These are phyloP conservation scores for Myrmaecium sp. DNA, from an alignment of 2,329 filamentous ascomycete species.

Conservation along the genomic window DNA sequence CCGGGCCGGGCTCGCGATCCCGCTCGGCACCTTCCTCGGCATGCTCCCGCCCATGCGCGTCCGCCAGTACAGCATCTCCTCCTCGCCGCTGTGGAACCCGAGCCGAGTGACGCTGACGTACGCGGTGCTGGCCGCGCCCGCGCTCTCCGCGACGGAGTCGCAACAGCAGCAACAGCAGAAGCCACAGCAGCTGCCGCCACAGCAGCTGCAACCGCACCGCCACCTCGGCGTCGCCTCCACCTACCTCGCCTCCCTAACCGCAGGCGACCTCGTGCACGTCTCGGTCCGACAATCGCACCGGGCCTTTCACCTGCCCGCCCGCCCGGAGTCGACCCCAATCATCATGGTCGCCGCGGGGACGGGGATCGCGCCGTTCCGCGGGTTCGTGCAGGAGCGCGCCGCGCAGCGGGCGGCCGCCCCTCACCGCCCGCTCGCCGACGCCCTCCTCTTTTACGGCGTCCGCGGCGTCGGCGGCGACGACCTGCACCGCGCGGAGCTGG, in stretches of 20 bases:
- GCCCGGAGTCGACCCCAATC: constrained; percentile 22
- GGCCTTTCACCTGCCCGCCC: constrained; percentile 27
- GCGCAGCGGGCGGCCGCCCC: constrained; percentile 29
- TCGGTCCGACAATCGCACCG: constrained; percentile 23
- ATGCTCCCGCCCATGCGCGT: constrained; percentile 66
- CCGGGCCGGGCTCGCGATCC: constrained; percentile 36
- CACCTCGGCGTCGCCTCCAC: constrained; percentile 27
- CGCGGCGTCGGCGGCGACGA: constrained; percentile 37
- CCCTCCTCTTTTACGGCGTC: constrained; percentile 51
- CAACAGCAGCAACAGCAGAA: too few species aligned
- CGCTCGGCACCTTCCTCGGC: constrained; percentile 49
- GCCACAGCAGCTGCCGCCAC: too few species aligned
- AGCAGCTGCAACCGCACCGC: too few species aligned
- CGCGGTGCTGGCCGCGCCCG: constrained; percentile 42
- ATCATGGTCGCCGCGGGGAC: constrained; percentile 23
- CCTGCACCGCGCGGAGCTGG: constrained; percentile 42
- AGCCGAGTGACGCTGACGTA: constrained; percentile 49
- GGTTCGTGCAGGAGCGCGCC: constrained; percentile 24
- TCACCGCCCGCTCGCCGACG: constrained; percentile 38
- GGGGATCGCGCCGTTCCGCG: constrained; percentile 28
- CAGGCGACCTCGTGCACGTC: constrained; percentile 26
- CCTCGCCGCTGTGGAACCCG: constrained; percentile 46
- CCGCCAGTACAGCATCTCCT: constrained; percentile 68
- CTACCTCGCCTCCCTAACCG: constrained; percentile 23
- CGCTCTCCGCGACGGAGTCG: constrained; percentile 28